These are phyloP conservation scores for Neonectria coccinea DNA, from an alignment of 2,329 filamentous ascomycete genomes.

Conservation along the genomic window DNA sequence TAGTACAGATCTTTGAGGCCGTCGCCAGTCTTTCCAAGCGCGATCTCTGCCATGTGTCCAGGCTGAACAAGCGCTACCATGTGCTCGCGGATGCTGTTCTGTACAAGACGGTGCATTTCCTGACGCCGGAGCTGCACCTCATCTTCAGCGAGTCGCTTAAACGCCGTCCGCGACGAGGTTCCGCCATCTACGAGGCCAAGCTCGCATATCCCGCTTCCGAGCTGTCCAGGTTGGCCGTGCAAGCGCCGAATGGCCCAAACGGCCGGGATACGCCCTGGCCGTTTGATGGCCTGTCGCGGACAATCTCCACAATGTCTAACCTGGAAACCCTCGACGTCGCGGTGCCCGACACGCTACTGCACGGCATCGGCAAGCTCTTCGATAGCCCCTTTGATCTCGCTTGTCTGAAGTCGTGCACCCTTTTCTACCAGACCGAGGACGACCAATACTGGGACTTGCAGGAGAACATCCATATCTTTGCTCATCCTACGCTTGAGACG, in stretches of 20 bases:
- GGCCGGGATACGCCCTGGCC: background rate
- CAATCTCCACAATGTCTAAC: slow-evolving; percentile 63
- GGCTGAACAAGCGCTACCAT: slow-evolving; percentile 57
- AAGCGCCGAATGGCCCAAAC: slow-evolving; percentile 44
- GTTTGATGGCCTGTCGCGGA: slow-evolving; percentile 56
- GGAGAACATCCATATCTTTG: slow-evolving; percentile 64
- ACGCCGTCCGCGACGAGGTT: slow-evolving; percentile 60
- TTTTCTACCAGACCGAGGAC: slow-evolving; percentile 60
- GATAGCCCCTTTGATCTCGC: slow-evolving; percentile 64
- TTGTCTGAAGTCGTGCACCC: slow-evolving; percentile 58
- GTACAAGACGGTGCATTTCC: slow-evolving; percentile 60
- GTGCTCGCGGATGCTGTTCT: slow-evolving; percentile 59
- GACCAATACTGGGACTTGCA: slow-evolving; percentile 63
- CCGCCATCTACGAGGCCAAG: slow-evolving; percentile 58
- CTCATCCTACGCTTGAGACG: slow-evolving; percentile 61
- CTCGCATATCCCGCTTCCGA: slow-evolving; percentile 59
- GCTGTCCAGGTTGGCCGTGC: slow-evolving; percentile 55
- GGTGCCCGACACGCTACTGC: slow-evolving; percentile 57
- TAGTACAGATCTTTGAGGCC: slow-evolving; percentile 40
- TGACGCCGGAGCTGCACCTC: slow-evolving; percentile 60
- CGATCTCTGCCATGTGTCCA: slow-evolving; percentile 58
- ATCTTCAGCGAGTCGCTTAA: slow-evolving; percentile 61
- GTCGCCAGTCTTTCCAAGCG: slow-evolving; percentile 52
- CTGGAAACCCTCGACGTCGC: slow-evolving; percentile 59
- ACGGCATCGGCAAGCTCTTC: slow-evolving; percentile 62